Conservation (phyloP, 441 rosid genomes). For the Syzygium malaccense region DNA sequence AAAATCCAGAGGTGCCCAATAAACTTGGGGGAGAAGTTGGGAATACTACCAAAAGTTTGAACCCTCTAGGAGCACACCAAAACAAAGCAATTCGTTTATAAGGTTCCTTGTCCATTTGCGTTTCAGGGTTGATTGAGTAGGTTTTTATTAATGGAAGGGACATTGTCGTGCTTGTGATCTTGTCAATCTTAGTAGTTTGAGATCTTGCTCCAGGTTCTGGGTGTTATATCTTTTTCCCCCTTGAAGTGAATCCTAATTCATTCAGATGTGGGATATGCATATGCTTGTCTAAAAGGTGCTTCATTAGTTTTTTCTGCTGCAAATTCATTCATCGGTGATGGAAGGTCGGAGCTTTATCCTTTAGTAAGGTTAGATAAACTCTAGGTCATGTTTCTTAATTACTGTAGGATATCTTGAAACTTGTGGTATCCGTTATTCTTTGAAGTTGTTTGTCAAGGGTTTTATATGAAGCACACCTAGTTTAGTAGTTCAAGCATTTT, state of each 20-base stretch:
- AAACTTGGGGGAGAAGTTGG: neutral
- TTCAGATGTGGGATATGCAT: neutral
- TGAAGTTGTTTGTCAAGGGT: neutral
- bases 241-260: neutral
- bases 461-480: neutral
- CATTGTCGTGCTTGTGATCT: neutral
- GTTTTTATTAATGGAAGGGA: neutral
- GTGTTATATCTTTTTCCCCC: neutral
- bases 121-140: neutral
- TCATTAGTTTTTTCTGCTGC: neutral
- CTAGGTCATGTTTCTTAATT: neutral
- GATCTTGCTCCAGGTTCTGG: neutral
- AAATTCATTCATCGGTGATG: neutral
- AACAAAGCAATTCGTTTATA: neutral
- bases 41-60: neutral
- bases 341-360: neutral
- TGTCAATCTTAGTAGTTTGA: neutral
- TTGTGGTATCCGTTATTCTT: neutral
- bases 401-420: neutral
- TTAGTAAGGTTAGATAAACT: neutral
- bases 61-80: neutral
- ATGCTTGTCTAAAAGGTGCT: neutral
- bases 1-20: neutral
- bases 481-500: neutral
- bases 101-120: neutral